Conservation (phyloP, 2,329 filamentous ascomycete genomes). For the Colletotrichum siamense region DNA sequence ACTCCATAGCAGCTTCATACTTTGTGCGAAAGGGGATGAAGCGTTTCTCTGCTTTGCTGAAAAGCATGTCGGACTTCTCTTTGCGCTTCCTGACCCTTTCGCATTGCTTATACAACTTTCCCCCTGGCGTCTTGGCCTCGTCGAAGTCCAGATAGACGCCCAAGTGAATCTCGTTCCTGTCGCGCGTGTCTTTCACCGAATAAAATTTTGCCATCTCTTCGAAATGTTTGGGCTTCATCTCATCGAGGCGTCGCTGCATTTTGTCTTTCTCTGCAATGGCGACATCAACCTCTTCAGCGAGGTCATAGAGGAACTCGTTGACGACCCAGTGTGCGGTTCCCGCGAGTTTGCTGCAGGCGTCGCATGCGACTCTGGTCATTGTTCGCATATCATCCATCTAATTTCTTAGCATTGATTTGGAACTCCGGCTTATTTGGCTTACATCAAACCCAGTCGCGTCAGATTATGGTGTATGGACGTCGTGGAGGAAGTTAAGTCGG, state of each 20-base stretch:
- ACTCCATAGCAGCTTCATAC: too few relatives aligned
- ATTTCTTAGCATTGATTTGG: neutral
- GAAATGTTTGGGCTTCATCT: neutral
- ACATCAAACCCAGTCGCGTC: accelerated
- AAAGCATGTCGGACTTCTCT: too few relatives aligned
- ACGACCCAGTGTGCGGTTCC: neutral
- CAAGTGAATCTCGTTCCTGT: neutral
- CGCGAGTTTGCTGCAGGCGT: neutral
- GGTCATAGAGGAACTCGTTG: neutral
- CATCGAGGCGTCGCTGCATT: neutral
- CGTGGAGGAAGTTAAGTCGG: neutral
- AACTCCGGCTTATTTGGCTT: accelerated
- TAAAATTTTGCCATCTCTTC: neutral
- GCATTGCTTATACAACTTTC: too few relatives aligned
- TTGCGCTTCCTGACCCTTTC: too few relatives aligned
- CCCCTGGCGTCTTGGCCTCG: too few relatives aligned
- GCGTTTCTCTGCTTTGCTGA: too few relatives aligned
- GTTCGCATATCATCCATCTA: neutral
- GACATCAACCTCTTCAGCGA: neutral
- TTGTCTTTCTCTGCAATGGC: neutral
- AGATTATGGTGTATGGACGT: neutral
- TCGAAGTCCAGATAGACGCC: too few relatives aligned
- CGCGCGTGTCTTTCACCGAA: neutral
- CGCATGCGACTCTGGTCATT: neutral
- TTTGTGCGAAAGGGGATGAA: too few relatives aligned